Evolutionary conservation across 345 rosid species (phyloP).

Genomic region (Euphorbia peplus): DNA sequence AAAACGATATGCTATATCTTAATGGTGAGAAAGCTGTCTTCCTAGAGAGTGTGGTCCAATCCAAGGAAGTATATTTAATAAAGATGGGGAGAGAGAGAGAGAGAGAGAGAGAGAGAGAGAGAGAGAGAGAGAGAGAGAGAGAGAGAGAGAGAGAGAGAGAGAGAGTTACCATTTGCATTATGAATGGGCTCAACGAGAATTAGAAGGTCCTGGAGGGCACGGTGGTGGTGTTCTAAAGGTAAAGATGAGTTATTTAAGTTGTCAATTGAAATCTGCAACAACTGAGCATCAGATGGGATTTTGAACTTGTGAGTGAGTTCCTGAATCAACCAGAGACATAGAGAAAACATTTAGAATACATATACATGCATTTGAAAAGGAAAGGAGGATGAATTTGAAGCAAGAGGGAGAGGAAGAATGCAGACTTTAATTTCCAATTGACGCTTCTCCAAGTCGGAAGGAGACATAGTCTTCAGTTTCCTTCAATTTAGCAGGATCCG

Average conservation of each 20-base stretch:
- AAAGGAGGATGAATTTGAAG: too few species aligned
- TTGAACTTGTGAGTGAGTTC: constrained; percentile 74
- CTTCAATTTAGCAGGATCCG: constrained; percentile 77
- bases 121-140: too few species aligned
- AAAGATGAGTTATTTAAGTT: constrained; percentile 73
- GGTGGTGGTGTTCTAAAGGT: constrained; percentile 68
- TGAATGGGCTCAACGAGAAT: constrained; percentile 88
- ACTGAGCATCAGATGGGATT: constrained; percentile 77
- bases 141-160: too few species aligned
- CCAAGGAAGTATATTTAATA: not conserved
- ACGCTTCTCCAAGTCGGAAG: constrained; percentile 68
- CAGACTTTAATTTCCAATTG: constrained; percentile 75
- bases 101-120: too few species aligned
- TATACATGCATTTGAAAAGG: not conserved
- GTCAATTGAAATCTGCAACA: constrained; percentile 72
- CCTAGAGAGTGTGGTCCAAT: not conserved
- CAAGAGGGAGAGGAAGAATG: too few species aligned
- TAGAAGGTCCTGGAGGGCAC: constrained; percentile 81
- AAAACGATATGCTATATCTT: not conserved
- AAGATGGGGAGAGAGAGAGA: too few species aligned
- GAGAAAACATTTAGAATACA: not conserved
- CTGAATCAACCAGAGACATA: constrained; percentile 30
- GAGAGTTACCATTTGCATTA: constrained; percentile 75
- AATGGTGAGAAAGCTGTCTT: not conserved
- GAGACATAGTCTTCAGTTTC: constrained; percentile 59